Conservation (phyloP, 176 grass and related monocot species). For the Musa itinerans region DNA sequence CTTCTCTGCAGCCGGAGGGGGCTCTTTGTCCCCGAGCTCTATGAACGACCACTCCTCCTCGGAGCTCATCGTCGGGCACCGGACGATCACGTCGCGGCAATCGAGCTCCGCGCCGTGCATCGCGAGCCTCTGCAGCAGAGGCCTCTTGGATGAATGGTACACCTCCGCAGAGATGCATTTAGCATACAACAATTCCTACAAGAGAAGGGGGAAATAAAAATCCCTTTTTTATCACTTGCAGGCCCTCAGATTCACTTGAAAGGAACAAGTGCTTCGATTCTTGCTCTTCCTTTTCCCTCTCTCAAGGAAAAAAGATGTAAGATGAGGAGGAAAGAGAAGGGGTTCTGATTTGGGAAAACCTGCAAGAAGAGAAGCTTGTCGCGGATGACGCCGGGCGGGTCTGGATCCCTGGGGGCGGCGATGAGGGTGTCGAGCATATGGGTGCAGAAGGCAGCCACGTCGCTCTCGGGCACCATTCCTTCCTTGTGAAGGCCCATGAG, state of each 20-base stretch:
- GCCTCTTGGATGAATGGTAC: slow-evolving; percentile 74
- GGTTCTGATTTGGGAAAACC: slow-evolving; percentile 16
- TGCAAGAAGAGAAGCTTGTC: slow-evolving; percentile 96
- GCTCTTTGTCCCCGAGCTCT: slow-evolving; percentile 55
- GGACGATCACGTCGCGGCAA: slow-evolving; percentile 42
- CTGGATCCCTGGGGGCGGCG: slow-evolving; percentile 38
- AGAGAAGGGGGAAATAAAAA: neutral
- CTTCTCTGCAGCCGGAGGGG: slow-evolving; percentile 25
- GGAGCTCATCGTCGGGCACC: slow-evolving; percentile 4
- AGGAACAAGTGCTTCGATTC: too few species aligned
- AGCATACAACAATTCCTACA: slow-evolving; percentile 59
- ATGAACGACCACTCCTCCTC: slow-evolving; percentile 86
- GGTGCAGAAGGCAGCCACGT: slow-evolving; percentile 61
- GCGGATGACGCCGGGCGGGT: slow-evolving; percentile 40
- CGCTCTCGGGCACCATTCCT: slow-evolving; percentile 67
- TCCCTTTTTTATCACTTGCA: too few species aligned
- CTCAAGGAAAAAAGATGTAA: too few species aligned
- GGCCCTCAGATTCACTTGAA: too few species aligned
- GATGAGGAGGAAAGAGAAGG: too few species aligned
- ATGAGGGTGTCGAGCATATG: slow-evolving; percentile 52
- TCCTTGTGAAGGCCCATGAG: slow-evolving; percentile 67
- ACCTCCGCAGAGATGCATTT: slow-evolving; percentile 68
- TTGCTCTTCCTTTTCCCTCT: too few species aligned
- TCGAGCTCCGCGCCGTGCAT: slow-evolving; percentile 58
- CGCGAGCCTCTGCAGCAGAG: slow-evolving; percentile 64